These are phyloP conservation scores for Penicillium taxi DNA, from an alignment of 495 filamentous ascomycete species.

Conservation along the genomic window DNA sequence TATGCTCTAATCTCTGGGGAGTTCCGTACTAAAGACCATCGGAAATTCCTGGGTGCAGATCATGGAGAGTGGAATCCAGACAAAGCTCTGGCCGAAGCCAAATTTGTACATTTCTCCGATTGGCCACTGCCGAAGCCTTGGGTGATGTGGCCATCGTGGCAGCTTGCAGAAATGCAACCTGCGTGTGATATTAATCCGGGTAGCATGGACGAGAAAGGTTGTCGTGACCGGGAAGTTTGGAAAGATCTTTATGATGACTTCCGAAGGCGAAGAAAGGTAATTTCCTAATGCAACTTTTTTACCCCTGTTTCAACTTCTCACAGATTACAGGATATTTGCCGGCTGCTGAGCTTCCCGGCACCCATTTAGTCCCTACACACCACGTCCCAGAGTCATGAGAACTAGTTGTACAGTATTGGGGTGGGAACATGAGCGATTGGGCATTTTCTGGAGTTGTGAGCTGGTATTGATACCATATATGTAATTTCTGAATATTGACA, in stretches of 20 bases:
- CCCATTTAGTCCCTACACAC: slow-evolving; percentile 23
- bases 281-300: slow-evolving; percentile 5
- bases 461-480: too few relatives aligned
- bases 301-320: slow-evolving; percentile 1
- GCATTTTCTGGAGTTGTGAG: too few relatives aligned
- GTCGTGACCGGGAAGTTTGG: slow-evolving; percentile 61
- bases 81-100: slow-evolving; percentile 54
- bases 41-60: slow-evolving; percentile 54
- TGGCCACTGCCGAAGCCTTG: slow-evolving; percentile 78
- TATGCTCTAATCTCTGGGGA: slow-evolving; percentile 66
- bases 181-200: slow-evolving; percentile 45
- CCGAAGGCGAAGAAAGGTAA: slow-evolving; percentile 49
- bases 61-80: slow-evolving; percentile 62
- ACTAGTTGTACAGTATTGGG: slow-evolving; percentile 8
- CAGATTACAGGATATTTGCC: slow-evolving; percentile 40
- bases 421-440: too few relatives aligned
- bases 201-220: slow-evolving; percentile 42
- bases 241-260: slow-evolving; percentile 66
- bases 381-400: neutral
- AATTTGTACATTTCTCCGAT: slow-evolving; percentile 74
- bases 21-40: slow-evolving; percentile 56
- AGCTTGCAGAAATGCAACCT: slow-evolving; percentile 51
- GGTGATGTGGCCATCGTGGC: slow-evolving; percentile 52
- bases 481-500: too few relatives aligned
- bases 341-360: slow-evolving; percentile 41